phyloP scores from a whole-genome alignment of 1,284 basidiomycete genomes.

The Heterobasidion occidentale region DNA sequence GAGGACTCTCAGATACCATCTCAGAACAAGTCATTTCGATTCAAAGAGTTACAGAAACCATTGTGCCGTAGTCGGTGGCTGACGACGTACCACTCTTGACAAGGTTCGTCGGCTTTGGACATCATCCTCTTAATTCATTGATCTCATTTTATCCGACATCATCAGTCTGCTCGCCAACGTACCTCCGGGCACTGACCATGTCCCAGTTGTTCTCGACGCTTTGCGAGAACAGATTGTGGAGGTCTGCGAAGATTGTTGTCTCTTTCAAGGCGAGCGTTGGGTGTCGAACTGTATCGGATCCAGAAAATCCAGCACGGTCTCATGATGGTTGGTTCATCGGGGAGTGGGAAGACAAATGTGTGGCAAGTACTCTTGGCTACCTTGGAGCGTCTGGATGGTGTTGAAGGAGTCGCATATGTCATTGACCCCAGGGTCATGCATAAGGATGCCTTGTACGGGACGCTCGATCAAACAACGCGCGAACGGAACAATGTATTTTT shows the following conservation, averaged over 20 bases:
- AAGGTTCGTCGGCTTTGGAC: constrained; percentile 43
- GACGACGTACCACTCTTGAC: constrained; percentile 95
- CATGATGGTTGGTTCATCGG: constrained; percentile 99
- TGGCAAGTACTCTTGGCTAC: constrained; percentile 94
- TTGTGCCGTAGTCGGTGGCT: constrained; percentile 96
- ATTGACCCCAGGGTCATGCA: constrained; percentile 99
- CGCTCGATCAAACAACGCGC: constrained; percentile 93
- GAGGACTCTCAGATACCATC: constrained; percentile 57
- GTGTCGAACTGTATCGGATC: constrained; percentile 93
- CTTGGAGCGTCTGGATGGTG: constrained; percentile 85
- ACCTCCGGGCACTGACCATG: constrained; percentile 92
- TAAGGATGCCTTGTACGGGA: constrained; percentile 97
- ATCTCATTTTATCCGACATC: constrained; percentile 1
- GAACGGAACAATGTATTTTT: constrained; percentile 99
- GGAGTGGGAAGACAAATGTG: constrained; percentile 94
- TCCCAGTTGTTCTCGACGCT: constrained; percentile 82
- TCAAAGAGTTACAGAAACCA: constrained; percentile 98
- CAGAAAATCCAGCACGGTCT: constrained; percentile 99
- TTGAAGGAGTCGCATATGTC: constrained; percentile 91
- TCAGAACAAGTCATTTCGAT: constrained; percentile 97
- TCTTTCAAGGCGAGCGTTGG: constrained; percentile 87
- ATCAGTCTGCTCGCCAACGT: constrained; percentile 88
- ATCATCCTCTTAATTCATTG: background rate
- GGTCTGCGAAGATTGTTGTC: constrained; percentile 82
- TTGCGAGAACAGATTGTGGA: constrained; percentile 80